Percentiles rank a stretch among this genome's conserved stretches.
These are phyloP conservation scores for Mikania micrantha DNA, from an alignment of 129 eudicot genomes.

Conservation along the genomic window DNA sequence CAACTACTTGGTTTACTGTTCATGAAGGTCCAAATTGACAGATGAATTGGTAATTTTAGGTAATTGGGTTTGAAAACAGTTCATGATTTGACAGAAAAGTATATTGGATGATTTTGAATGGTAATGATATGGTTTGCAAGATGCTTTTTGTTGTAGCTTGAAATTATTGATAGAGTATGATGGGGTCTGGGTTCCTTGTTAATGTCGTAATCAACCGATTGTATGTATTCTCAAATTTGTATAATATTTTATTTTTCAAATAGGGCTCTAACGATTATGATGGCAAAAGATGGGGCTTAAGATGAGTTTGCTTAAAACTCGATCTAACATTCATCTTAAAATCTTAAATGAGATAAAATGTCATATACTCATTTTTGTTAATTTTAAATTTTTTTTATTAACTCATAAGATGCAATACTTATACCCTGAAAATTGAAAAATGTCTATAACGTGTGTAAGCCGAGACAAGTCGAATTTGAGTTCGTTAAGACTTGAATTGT, in stretches of 20 bases:
- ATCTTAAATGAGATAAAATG: too few relatives aligned
- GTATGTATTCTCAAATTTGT: not conserved
- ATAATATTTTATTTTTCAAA: not conserved
- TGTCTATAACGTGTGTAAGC: too few relatives aligned
- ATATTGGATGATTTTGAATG: conserved; percentile 18
- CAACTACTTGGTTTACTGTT: conserved; percentile 22
- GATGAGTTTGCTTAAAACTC: too few relatives aligned
- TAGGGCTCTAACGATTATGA: not conserved
- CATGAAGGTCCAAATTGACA: conserved; percentile 8
- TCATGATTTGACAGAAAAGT: conserved; percentile 27
- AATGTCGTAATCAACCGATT: conserved; percentile 20
- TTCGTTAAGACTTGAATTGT: too few relatives aligned
- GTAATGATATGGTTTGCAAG: conserved; percentile 25
- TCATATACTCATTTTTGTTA: too few relatives aligned
- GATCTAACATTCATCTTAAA: too few relatives aligned
- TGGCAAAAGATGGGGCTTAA: too few relatives aligned
- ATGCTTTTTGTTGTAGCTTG: conserved; percentile 15
- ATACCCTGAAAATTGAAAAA: too few relatives aligned
- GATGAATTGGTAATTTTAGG: conserved; percentile 3
- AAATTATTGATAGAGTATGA: conserved; percentile 24
- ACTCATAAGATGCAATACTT: too few relatives aligned
- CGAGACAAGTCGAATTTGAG: too few relatives aligned
- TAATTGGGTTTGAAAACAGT: conserved; percentile 21
- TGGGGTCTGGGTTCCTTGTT: conserved; percentile 26
- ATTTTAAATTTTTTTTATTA: too few relatives aligned